Base-by-base conservation (phyloP, 306 rosid species). In the Mimosa bimucronata region DNA sequence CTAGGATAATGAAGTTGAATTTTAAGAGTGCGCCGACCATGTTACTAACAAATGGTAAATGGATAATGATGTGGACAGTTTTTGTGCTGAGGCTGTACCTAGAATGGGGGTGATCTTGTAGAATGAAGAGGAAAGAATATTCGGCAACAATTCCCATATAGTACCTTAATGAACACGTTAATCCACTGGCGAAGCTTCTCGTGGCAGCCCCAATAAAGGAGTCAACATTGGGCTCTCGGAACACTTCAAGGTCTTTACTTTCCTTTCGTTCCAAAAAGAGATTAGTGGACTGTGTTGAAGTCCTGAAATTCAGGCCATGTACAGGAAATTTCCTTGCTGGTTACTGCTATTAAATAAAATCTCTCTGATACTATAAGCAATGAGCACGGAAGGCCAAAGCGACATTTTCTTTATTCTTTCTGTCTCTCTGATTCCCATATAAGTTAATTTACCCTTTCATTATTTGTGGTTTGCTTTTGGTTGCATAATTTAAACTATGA, bases 1-100 rank as follows among this genome's bases (percentile, higher is more conserved):
- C 41, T 69, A 46, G 72, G 90, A 89, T 81, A 81, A 81, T 71
- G 89, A 60, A 13, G 78, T 3, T 50, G 9, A 70, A 25, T 60
- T 26, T 69, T 61, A 9, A 26, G 69, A 78, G 31, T 45, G 10
- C 61, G 81, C 91, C 87, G 87, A 84, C 88, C 86, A 80, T 3
- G 16, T 46, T 31, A 60, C 38, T 34, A 3, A 34, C 5, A 2
- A 48, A 67, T 41, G 46, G 31, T 58, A 10, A 77, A 73, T 10
- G 58, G 62, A 81, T 57, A 67, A 81, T 70, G 69, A 41, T 60
- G 26, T 70, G 15, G 25, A 15, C 30, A 18, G 76, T 42, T 9
- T 19, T 23, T 18, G 40, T 9, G 67, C 7, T 21, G 40, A 72
- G 48, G 14, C 13, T 18, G 37, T 19, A 1, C 8, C 14, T 9